Percentiles rank a stretch among this genome's conserved stretches.
phyloP scores from a whole-genome alignment of 177 flowering plant species.

The Vitis hybrid region DNA sequence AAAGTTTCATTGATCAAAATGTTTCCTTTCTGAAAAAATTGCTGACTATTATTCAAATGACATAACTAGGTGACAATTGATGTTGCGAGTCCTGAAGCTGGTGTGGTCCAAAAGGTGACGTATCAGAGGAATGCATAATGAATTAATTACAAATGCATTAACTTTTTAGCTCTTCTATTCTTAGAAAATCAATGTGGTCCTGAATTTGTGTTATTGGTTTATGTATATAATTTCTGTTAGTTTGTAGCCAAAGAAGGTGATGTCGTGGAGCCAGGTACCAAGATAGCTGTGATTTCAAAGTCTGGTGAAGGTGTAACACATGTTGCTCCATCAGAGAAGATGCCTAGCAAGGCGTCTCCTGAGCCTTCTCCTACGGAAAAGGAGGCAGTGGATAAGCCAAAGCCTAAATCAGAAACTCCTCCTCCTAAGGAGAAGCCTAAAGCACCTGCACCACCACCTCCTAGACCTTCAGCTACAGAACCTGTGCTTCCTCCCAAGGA shows the following conservation, averaged over 20 bases:
- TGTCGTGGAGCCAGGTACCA: constrained; percentile 89
- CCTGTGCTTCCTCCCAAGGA: constrained; percentile 96
- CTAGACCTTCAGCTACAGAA: constrained; percentile 61
- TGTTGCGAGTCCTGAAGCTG: no score
- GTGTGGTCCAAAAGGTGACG: no score
- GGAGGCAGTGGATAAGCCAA: constrained; percentile 31
- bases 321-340: constrained; percentile 63
- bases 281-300: constrained; percentile 82
- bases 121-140: no score
- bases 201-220: no score
- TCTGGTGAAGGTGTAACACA: constrained; percentile 66
- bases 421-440: constrained; percentile 54
- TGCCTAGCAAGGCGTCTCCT: constrained; percentile 37
- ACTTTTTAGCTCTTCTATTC: no score
- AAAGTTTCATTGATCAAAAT: no score
- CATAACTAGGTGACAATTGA: constrained; percentile 55
- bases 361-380: constrained; percentile 41
- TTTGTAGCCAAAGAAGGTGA: constrained; percentile 93
- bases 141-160: no score
- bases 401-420: constrained; percentile 50
- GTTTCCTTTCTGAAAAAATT: neutral
- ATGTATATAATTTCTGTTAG: constrained; percentile 15
- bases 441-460: constrained; percentile 51
- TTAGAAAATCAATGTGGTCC: no score
- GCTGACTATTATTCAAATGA: constrained; percentile 5